Evolutionary conservation across 768 basidiomycete species (phyloP), one percentile per base, ranked within the genome.

Genomic region (Collybia nuda): DNA sequence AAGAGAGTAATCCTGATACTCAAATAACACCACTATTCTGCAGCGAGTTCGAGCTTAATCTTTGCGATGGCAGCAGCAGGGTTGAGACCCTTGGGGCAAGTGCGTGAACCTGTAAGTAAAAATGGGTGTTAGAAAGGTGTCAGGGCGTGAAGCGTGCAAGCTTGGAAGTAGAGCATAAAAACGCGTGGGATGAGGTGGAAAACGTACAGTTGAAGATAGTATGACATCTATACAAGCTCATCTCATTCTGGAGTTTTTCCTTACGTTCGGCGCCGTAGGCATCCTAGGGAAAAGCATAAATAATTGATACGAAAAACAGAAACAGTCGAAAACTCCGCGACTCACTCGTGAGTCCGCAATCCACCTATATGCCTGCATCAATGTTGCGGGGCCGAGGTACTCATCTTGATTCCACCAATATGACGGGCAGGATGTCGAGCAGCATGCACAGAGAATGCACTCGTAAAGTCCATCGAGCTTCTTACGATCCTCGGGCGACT

Each of bases 371-470:
- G 93, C 93, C 61, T 93, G 90, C 93, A 98, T 93, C 61, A 98
- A 74, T 0, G 94, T 94, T 1, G 96, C 96, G 5, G 96, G 96
- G 29, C 96, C 95, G 36, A 99, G 88, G 70, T 99, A 99, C 69
- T 93, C 90, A 65, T 98, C 94, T 71, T 94, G 93, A 74, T 98
- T 98, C 96, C 96, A 98, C 96, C 96, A 98, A 72, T 98, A 97
- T 24, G 87, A 90, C 3, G 96, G 96, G 80, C 96, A 99, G 39
- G 90, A 90, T 0, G 96, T 98, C 38, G 94, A 94, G 76, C 96
- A 99, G 73, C 97, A 98, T 2, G 96, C 93, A 62, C 93, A 95
- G 50, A 95, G 84, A 56, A 96, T 98, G 69, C 95, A 95, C 69
- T 98, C 97, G 75, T 98, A 99, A 75, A 98, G 83, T 43, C 95